phyloP scores from a whole-genome alignment of 805 yeast species.

The Candida argentea region DNA sequence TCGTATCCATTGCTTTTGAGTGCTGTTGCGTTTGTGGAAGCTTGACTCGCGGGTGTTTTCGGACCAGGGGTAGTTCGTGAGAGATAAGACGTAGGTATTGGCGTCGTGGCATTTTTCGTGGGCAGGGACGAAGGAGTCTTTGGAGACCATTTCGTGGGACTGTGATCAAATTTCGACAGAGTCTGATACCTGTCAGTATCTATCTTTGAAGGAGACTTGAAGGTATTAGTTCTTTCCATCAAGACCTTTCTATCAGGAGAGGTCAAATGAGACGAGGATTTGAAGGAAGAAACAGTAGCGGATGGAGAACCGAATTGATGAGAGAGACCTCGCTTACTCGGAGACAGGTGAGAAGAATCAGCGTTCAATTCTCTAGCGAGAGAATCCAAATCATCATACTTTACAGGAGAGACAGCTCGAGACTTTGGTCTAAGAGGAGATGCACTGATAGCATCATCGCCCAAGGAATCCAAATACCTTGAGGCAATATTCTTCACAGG shows the following conservation, averaged over 20 bases:
- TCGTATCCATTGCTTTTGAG: slow-evolving; percentile 45
- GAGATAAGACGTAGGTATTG: too few species aligned
- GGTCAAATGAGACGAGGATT: slow-evolving; percentile 18
- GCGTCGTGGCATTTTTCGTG: too few species aligned
- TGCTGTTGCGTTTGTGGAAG: too few species aligned
- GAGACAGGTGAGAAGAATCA: slow-evolving; percentile 11
- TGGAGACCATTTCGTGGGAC: neutral
- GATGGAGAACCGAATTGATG: slow-evolving; percentile 30
- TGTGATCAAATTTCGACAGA: neutral
- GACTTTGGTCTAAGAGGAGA: slow-evolving; percentile 13
- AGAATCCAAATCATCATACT: slow-evolving; percentile 25
- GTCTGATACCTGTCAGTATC: neutral
- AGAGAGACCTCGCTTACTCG: slow-evolving; percentile 18
- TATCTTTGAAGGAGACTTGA: slow-evolving; percentile 1
- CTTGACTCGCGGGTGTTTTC: too few species aligned
- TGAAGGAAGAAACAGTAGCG: slow-evolving; percentile 33
- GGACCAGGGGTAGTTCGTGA: too few species aligned
- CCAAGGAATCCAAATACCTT: slow-evolving; percentile 25
- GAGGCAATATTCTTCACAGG: slow-evolving; percentile 22
- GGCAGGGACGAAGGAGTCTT: too few species aligned
- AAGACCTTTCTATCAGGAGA: slow-evolving; percentile 10
- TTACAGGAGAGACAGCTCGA: slow-evolving; percentile 3
- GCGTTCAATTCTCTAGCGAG: slow-evolving; percentile 28
- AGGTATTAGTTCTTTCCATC: slow-evolving; percentile 3
- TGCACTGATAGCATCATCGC: slow-evolving; percentile 21